Evolutionary conservation across 495 filamentous ascomycete species (phyloP), one percentile per base, ranked within the genome.

Genomic region (Talaromyces nanjingensis): DNA sequence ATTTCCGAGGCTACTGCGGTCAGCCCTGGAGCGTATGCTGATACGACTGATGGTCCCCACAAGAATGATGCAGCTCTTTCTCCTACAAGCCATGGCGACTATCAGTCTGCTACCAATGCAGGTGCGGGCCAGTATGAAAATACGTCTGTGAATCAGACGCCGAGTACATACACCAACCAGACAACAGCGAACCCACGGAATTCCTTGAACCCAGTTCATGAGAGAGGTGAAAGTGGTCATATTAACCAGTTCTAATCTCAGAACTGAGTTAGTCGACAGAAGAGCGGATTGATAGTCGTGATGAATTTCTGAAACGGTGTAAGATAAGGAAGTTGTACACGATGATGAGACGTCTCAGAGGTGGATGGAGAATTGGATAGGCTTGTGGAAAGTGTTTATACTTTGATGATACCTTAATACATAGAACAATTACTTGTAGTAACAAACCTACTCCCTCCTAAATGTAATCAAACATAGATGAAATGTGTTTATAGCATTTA

Each of bases 1-100:
- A 34, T 52, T 3, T 62, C 60, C 22, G 60, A 54, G 18, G 22
- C 45, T 62, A 62, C 60, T 34, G 60, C 60, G 5, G 60, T 33
- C 18, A 62, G 47, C 29, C 47, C 60, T 14, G 16, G 7, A 9
- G 49, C 14, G 4, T 59, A 59, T 59, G 56, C 31, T 12, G 29
- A 9, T 9, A 37, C 56, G 18, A 59, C 14, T 12, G 31, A 59
- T 33, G 54, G 54, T 16, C 4, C 5, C 2, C 22, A 27, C 3
- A 18, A 33, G 16, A 37, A 33, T 8, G 56, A 59, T 18, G 11
- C 56, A 6, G 6, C 31, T 18, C 4, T 33, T 8, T 59, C 56
- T 14, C 16, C 53, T 6, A 29, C 53, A 5, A 20, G 24, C 27
- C 53, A 31, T 14, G 22, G 53, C 27, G 53, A 29, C 4, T 56